Evolutionary conservation across 345 rosid species (phyloP).

Genomic region (Ceriops tagal): DNA sequence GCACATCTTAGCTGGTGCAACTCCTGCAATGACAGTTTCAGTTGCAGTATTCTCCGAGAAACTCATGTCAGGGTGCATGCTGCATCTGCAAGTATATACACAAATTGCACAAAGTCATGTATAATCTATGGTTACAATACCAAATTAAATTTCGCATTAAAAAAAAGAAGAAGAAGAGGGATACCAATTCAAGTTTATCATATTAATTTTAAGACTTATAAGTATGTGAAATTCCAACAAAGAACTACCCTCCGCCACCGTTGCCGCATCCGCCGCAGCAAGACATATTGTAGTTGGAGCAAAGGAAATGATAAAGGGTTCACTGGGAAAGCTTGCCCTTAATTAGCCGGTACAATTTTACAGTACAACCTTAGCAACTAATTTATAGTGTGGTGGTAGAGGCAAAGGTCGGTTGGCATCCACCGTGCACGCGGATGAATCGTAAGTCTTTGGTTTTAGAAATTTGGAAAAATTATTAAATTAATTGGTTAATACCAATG

Average conservation of each 20-base stretch:
- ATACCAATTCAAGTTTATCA: too few relatives aligned
- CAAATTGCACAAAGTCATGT: too few relatives aligned
- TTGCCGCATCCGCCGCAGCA: conserved; percentile 23
- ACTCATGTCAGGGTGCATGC: conserved; percentile 17
- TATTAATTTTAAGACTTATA: too few relatives aligned
- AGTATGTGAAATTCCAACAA: too few relatives aligned
- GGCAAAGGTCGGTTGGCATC: background rate
- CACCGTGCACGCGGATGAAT: conserved; percentile 34
- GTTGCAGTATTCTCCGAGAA: conserved; percentile 13
- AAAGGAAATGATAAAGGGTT: background rate
- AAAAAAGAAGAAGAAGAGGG: background rate
- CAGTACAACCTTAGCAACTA: fast-evolving
- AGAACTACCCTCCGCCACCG: conserved; percentile 11
- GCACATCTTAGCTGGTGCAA: conserved; percentile 16
- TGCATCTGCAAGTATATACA: conserved; percentile 9
- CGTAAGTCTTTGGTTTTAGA: background rate
- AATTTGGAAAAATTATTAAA: too few relatives aligned
- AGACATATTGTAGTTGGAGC: conserved; percentile 8
- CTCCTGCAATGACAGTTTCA: conserved; percentile 14
- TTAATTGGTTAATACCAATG: too few relatives aligned
- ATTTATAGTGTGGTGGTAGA: conserved; percentile 14
- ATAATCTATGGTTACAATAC: too few relatives aligned
- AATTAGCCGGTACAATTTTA: too few relatives aligned
- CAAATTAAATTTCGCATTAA: background rate
- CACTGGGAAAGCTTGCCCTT: background rate